phyloP scores from a whole-genome alignment of 1,284 basidiomycete genomes.

The Coniferiporia sulphurascens region DNA sequence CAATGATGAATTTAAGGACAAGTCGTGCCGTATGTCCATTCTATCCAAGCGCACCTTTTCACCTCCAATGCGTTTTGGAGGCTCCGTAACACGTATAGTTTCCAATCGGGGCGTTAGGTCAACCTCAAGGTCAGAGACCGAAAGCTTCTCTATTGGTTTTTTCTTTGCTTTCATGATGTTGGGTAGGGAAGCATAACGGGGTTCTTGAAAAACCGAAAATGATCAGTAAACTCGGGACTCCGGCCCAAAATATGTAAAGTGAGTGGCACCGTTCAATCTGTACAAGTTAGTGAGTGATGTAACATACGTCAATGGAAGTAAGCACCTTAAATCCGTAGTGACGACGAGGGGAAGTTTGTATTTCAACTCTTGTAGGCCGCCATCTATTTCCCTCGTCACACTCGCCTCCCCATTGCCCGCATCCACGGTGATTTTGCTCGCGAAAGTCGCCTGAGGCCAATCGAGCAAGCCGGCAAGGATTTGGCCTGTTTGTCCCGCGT shows the following conservation, averaged over 20 bases:
- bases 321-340: constrained; percentile 90
- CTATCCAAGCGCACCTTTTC: constrained; percentile 61
- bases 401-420: constrained; percentile 61
- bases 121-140: constrained; percentile 78
- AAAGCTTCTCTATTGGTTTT: constrained; percentile 89
- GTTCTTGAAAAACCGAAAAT: constrained; percentile 48
- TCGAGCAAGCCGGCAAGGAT: constrained; percentile 93
- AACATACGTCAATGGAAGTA: not conserved
- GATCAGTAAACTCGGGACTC: not conserved
- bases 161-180: constrained; percentile 99
- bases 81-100: constrained; percentile 88
- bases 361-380: constrained; percentile 83
- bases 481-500: constrained; percentile 95
- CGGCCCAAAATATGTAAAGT: not conserved
- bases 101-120: constrained; percentile 80
- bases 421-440: constrained; percentile 84
- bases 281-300: not conserved
- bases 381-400: constrained; percentile 92
- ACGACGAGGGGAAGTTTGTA: constrained; percentile 83
- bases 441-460: constrained; percentile 96
- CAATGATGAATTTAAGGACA: not conserved
- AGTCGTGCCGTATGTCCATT: not conserved
- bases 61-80: constrained; percentile 88
- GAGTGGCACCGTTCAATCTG: constrained; percentile 30
- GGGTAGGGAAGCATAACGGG: constrained; percentile 89